These are phyloP conservation scores for Ascochyta clinopodiicola DNA, from an alignment of 2,329 filamentous ascomycete genomes.

Conservation along the genomic window DNA sequence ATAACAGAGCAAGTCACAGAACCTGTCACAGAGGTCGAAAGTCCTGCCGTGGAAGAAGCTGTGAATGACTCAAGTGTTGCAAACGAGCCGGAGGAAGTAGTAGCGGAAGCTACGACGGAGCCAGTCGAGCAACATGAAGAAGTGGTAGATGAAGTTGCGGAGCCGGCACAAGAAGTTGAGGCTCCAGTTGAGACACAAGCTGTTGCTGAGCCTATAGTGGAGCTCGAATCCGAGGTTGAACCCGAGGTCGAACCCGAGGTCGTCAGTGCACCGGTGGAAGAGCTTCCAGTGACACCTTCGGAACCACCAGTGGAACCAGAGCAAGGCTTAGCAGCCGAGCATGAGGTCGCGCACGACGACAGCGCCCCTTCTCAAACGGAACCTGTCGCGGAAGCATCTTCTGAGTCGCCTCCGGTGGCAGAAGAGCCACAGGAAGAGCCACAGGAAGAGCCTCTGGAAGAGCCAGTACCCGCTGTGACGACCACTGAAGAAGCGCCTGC, in stretches of 20 bases:
- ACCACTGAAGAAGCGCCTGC: neutral
- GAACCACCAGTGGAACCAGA: slow-evolving; percentile 6
- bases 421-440: neutral
- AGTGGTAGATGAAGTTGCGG: neutral
- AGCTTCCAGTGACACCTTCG: neutral
- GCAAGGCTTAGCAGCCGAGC: neutral
- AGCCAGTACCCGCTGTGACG: neutral
- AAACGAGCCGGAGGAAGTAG: neutral
- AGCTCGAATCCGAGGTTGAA: neutral
- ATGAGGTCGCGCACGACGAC: neutral
- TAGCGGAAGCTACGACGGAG: slow-evolving; percentile 1
- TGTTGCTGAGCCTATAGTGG: neutral
- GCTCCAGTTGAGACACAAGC: neutral
- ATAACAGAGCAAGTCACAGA: neutral
- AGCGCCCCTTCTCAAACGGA: neutral
- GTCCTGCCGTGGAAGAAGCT: neutral
- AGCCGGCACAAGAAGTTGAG: neutral
- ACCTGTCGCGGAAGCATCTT: neutral
- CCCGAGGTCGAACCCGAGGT: slow-evolving; percentile 5
- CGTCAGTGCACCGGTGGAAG: neutral
- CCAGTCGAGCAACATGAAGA: slow-evolving; percentile 4
- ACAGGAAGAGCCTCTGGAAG: neutral
- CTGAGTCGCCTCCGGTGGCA: neutral
- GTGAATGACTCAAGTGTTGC: neutral
- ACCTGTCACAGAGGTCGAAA: neutral